A percentile compares a stretch with the other conserved stretches of the same genome.
phyloP scores from a whole-genome alignment of 345 rosid species.

The Salix dunnii region DNA sequence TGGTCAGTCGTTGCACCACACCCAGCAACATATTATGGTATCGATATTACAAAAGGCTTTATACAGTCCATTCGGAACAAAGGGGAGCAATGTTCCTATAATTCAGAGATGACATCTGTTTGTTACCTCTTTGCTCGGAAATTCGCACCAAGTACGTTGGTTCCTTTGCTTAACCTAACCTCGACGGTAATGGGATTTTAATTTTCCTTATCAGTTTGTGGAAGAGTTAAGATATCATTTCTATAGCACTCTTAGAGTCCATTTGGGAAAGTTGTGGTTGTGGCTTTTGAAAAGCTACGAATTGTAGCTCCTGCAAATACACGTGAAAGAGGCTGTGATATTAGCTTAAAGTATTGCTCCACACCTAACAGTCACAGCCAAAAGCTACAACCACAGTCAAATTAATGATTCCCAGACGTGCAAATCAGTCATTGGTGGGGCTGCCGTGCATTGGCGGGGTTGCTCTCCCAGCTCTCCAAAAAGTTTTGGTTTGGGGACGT shows the following conservation, averaged over 20 bases:
- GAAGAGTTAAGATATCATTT: background rate
- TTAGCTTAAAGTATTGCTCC: no score
- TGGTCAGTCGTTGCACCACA: constrained; percentile 93
- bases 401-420: no score
- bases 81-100: constrained; percentile 59
- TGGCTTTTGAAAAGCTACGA: no score
- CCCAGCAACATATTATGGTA: constrained; percentile 57
- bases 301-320: no score
- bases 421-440: no score
- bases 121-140: constrained; percentile 91
- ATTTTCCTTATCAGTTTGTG: background rate
- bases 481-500: constrained; percentile 8
- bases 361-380: no score
- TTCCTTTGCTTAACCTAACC: constrained; percentile 67
- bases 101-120: constrained; percentile 52
- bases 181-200: constrained; percentile 64
- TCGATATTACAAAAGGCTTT: constrained; percentile 55
- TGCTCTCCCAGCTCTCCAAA: constrained; percentile 4
- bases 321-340: no score
- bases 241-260: background rate
- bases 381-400: no score
- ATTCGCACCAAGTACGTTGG: constrained; percentile 69
- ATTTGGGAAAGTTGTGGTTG: no score
- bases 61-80: constrained; percentile 62
- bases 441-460: background rate